Evolutionary conservation across 2,329 filamentous ascomycete genomes (phyloP).

Genomic region (Cladosporium sp.): DNA sequence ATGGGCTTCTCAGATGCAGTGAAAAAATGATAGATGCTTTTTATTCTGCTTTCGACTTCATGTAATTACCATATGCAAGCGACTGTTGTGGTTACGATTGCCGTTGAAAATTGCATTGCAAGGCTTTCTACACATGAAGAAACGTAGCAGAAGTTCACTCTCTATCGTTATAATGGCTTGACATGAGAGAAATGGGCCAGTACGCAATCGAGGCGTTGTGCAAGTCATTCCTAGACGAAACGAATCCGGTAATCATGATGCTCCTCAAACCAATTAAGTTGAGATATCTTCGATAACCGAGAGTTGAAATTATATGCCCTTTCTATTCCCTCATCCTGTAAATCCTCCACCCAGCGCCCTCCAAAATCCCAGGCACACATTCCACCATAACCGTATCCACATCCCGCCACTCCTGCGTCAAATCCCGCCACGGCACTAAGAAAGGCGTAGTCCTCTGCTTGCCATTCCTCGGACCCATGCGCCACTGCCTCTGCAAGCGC

Average conservation of each 20-base stretch:
- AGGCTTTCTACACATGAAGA: no score
- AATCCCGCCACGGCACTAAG: slow-evolving; percentile 37
- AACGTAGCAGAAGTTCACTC: no score
- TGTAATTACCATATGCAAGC: neutral
- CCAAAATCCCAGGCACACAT: slow-evolving; percentile 35
- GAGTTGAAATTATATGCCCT: neutral
- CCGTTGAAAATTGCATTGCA: no score
- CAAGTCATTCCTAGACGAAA: no score
- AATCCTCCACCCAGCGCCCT: slow-evolving; percentile 35
- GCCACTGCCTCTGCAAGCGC: slow-evolving; percentile 38
- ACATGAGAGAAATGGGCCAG: no score
- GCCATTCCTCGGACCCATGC: slow-evolving; percentile 35
- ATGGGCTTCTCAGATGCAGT: slow-evolving; percentile 14
- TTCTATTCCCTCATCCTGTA: slow-evolving; percentile 31
- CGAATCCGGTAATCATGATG: no score
- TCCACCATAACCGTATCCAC: slow-evolving; percentile 41
- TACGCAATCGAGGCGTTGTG: no score
- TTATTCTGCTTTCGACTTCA: slow-evolving; percentile 2
- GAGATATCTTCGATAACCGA: no score
- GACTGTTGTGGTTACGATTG: neutral
- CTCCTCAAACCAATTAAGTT: no score
- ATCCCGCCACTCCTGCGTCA: slow-evolving; percentile 38
- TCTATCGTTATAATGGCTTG: no score
- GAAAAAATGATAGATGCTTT: slow-evolving; percentile 17
- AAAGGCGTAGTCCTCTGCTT: slow-evolving; percentile 38